Conservation (phyloP, 1,139 yeast genomes). For the Saccharomycopsis hybrid region DNA sequence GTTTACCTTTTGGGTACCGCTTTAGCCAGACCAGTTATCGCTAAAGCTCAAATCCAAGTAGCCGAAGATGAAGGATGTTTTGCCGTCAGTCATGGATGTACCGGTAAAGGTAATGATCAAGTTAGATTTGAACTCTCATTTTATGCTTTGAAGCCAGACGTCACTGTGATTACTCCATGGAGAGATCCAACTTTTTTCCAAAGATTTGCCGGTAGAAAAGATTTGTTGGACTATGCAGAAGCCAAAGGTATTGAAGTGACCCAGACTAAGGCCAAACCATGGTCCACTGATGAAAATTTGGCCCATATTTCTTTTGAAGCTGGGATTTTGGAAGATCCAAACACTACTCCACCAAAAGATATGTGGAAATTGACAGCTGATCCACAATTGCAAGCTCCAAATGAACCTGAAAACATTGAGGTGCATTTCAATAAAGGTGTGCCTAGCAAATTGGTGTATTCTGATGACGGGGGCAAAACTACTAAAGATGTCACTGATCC, state of each 20-base stretch:
- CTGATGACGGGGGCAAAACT: constrained; percentile 41
- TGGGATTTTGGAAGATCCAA: constrained; percentile 97
- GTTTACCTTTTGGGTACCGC: constrained; percentile 95
- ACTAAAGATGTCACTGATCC: constrained; percentile 58
- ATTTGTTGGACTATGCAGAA: constrained; percentile 87
- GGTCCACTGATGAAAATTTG: constrained; percentile 99
- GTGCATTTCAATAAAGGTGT: constrained; percentile 81
- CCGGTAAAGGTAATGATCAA: constrained; percentile 99
- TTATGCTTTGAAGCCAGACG: constrained; percentile 97
- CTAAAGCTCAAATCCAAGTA: constrained; percentile 94
- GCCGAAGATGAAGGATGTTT: constrained; percentile 97
- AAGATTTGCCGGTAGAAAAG: constrained; percentile 97
- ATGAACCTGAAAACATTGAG: constrained; percentile 80
- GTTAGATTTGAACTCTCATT: constrained; percentile 95
- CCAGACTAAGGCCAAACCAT: constrained; percentile 97
- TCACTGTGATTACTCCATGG: constrained; percentile 97
- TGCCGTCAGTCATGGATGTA: constrained; percentile 98
- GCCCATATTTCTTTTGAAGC: constrained; percentile 99
- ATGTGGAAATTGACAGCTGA: constrained; percentile 99
- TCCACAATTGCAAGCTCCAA: constrained; percentile 85
- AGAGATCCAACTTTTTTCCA: constrained; percentile 92
- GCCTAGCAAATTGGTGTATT: constrained; percentile 72
- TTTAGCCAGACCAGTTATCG: constrained; percentile 96
- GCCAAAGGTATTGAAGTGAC: constrained; percentile 87
- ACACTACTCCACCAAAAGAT: constrained; percentile 97